Evolutionary conservation across 2,329 filamentous ascomycete genomes (phyloP).

Genomic region (Furcasterigmium sp.): DNA sequence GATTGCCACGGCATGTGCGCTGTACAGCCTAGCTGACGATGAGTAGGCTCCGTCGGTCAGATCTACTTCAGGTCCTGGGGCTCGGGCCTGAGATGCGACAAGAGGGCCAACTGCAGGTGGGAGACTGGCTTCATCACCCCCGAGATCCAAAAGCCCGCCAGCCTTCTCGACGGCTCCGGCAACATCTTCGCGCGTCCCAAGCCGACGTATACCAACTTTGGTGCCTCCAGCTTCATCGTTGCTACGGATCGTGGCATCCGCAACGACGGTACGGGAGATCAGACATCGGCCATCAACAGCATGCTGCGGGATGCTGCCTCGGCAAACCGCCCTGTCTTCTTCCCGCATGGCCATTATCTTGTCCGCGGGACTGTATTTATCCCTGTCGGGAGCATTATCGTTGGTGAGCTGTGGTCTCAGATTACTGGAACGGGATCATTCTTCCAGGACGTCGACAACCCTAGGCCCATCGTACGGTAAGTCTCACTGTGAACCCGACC

Average conservation of each 20-base stretch:
- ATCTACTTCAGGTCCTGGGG: constrained; percentile 5
- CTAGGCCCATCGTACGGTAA: constrained; percentile 55
- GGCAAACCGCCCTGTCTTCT: constrained; percentile 50
- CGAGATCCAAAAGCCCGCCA: constrained; percentile 22
- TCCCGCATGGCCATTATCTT: constrained; percentile 58
- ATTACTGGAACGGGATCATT: constrained; percentile 55
- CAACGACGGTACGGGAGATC: constrained; percentile 70
- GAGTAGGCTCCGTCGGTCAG: constrained; percentile 4
- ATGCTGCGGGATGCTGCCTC: constrained; percentile 52
- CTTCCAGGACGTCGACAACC: constrained; percentile 56
- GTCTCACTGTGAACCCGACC: too few relatives aligned
- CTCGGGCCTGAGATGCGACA: background rate
- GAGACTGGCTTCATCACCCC: constrained; percentile 3
- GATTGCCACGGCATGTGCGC: too few relatives aligned
- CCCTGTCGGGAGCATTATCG: constrained; percentile 45
- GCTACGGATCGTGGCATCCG: constrained; percentile 63
- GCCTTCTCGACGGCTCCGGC: constrained; percentile 40
- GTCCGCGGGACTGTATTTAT: constrained; percentile 50
- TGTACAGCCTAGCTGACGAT: too few relatives aligned
- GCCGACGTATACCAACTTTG: constrained; percentile 64
- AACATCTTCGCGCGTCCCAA: constrained; percentile 67
- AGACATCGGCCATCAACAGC: constrained; percentile 64
- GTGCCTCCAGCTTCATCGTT: constrained; percentile 58
- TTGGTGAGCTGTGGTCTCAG: constrained; percentile 62
- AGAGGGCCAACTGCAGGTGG: constrained; percentile 2